phyloP scores from a whole-genome alignment of 257 asterid species.

The Parsonsia alboflavescens region DNA sequence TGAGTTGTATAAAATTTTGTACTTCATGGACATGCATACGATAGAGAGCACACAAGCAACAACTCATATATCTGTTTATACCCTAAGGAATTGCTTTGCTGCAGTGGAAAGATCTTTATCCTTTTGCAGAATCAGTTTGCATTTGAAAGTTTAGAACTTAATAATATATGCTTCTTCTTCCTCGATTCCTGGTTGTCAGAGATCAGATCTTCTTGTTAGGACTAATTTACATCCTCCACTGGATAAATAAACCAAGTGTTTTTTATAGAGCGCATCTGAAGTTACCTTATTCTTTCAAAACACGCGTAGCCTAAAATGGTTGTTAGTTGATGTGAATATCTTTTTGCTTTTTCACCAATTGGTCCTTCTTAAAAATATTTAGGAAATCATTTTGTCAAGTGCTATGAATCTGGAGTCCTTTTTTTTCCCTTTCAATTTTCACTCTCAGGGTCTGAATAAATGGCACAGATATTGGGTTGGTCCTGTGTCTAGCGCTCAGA shows the following conservation, averaged over 20 bases:
- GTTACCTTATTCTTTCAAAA: neutral
- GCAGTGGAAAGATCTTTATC: neutral
- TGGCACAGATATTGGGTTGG: neutral
- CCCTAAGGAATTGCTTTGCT: neutral
- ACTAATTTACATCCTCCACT: neutral
- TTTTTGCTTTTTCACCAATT: neutral
- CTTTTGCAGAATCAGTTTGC: neutral
- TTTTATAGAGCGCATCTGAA: neutral
- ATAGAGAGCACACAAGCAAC: neutral
- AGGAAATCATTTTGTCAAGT: neutral
- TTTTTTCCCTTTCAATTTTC: too few species aligned
- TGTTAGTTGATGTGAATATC: neutral
- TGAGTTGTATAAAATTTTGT: neutral
- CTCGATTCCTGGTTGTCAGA: neutral
- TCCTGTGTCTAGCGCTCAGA: neutral
- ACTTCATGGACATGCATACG: neutral
- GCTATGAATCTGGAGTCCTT: neutral
- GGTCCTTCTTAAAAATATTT: neutral
- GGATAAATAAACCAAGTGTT: neutral
- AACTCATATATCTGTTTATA: neutral
- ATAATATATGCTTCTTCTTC: neutral
- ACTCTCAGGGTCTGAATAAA: neutral
- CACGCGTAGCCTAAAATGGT: neutral
- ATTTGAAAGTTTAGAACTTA: neutral
- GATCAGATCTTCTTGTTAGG: neutral